phyloP scores from a whole-genome alignment of 352 stramenopile genomes.

The Phytophthora capsici region DNA sequence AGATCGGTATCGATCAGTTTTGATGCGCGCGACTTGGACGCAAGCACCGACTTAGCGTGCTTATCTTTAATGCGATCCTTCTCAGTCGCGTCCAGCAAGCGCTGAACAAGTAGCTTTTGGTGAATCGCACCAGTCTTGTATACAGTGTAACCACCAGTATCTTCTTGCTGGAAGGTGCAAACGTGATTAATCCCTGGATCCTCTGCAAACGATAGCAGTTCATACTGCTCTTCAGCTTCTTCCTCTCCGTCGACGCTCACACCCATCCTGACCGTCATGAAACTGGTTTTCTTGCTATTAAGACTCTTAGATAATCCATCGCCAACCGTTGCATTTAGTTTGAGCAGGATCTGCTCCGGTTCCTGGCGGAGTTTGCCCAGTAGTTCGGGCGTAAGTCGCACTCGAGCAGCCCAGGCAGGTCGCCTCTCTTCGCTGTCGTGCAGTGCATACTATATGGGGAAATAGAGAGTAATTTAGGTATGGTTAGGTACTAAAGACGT shows the following conservation, averaged over 20 bases:
- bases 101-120: conserved; percentile 86
- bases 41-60: conserved; percentile 74
- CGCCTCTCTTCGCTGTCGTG: conserved; percentile 52
- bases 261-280: conserved; percentile 50
- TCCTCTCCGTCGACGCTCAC: conserved; percentile 17
- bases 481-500: background rate
- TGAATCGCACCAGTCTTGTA: conserved; percentile 67
- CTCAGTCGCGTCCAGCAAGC: conserved; percentile 73
- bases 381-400: conserved; percentile 80
- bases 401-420: conserved; percentile 65
- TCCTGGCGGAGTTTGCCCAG: conserved; percentile 59
- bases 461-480: background rate
- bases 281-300: conserved; percentile 51
- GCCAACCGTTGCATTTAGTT: conserved; percentile 22
- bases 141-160: conserved; percentile 52
- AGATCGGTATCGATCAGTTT: conserved; percentile 57
- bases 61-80: conserved; percentile 86
- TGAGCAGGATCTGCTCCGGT: conserved; percentile 34
- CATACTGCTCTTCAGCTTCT: conserved; percentile 54
- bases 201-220: conserved; percentile 80
- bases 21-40: conserved; percentile 71
- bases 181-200: conserved; percentile 73
- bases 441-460: conserved; percentile 65
- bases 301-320: conserved; percentile 18
- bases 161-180: conserved; percentile 55